Evolutionary conservation across 306 rosid species (phyloP).

Genomic region (Fragaria ananassa): DNA sequence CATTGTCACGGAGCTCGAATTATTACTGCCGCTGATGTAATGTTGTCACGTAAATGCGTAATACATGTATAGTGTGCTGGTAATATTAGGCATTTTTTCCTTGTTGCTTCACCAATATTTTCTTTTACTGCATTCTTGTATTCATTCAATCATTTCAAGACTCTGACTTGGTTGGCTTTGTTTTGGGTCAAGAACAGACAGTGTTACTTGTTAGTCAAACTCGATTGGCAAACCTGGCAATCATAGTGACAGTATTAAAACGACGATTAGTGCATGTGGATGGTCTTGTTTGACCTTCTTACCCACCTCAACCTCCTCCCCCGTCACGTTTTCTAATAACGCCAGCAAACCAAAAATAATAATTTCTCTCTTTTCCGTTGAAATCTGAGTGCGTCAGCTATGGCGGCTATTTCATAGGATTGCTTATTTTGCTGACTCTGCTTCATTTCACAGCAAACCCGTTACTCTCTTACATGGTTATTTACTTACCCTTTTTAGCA

Average conservation of each 20-base stretch:
- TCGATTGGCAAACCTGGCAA: background rate
- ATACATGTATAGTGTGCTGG: slow-evolving; percentile 1
- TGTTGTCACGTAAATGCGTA: background rate
- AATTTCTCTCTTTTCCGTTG: background rate
- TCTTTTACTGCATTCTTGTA: no score
- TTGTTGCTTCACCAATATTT: background rate
- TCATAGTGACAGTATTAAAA: background rate
- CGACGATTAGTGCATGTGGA: slow-evolving; percentile 18
- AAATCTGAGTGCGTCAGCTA: background rate
- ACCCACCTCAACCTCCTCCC: background rate
- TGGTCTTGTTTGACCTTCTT: slow-evolving; percentile 20
- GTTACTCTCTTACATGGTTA: background rate
- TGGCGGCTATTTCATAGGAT: background rate
- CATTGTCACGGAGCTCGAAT: background rate
- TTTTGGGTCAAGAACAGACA: background rate
- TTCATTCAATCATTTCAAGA: no score
- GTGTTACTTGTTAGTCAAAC: background rate
- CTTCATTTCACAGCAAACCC: background rate
- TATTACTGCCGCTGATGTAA: background rate
- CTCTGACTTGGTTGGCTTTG: no score
- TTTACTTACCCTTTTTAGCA: background rate
- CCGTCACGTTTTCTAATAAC: background rate
- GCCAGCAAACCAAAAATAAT: background rate
- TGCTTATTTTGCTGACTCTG: background rate
- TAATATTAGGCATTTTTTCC: background rate